phyloP scores from a whole-genome alignment of 2,329 filamentous ascomycete genomes.

The Fonsecaea pedrosoi region DNA sequence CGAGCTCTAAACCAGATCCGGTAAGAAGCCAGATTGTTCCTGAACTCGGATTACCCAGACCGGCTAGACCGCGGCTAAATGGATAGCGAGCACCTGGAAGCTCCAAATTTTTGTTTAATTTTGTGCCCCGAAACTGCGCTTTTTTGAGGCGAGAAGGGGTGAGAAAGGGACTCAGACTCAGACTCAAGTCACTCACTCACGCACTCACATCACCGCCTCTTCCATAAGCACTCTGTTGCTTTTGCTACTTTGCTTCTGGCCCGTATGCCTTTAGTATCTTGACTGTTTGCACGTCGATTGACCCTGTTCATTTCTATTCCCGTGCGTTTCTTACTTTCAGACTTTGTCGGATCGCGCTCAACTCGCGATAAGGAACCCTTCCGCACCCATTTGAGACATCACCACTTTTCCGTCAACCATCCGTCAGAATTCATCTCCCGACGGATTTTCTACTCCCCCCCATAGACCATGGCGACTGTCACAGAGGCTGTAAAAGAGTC shows the following conservation, averaged over 20 bases:
- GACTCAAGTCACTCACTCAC: no score
- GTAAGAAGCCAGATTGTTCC: constrained; percentile 12
- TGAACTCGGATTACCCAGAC: constrained; percentile 17
- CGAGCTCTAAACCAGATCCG: constrained; percentile 14
- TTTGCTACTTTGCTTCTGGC: not conserved
- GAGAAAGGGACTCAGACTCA: not conserved
- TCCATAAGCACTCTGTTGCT: not conserved
- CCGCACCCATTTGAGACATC: not conserved
- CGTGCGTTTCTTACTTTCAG: not conserved
- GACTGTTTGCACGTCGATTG: no score
- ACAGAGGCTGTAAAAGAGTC: constrained; percentile 80
- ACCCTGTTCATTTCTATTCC: not conserved
- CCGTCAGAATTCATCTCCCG: not conserved
- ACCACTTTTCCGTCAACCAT: not conserved
- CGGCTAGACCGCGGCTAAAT: constrained; percentile 17
- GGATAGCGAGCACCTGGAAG: constrained; percentile 14
- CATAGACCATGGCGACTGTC: constrained; percentile 54
- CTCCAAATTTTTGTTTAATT: constrained; percentile 27
- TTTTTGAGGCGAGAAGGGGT: constrained; percentile 11
- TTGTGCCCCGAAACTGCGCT: constrained; percentile 13
- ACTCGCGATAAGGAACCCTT: not conserved
- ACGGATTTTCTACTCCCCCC: not conserved
- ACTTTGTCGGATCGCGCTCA: not conserved
- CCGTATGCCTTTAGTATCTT: no score
- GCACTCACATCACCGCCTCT: constrained; percentile 3